Evolutionary conservation across 805 yeast species (phyloP), one percentile per base, ranked within the genome.

Genomic region (Starmerella bombicola): DNA sequence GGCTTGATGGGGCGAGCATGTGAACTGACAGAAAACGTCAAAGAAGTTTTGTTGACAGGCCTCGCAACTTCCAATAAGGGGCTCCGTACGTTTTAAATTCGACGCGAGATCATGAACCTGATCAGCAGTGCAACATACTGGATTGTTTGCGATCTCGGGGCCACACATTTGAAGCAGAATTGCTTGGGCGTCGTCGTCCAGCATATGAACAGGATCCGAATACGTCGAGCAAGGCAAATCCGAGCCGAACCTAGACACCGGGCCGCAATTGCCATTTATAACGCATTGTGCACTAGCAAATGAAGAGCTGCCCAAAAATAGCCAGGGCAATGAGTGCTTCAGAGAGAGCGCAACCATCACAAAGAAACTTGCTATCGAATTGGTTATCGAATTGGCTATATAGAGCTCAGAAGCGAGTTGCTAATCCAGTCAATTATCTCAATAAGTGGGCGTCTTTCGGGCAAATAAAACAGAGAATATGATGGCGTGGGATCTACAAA

Each of bases 41-140:
- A 74, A 74, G 59, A 88, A 88, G 65, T 88, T 88, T 59, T 74
- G 76, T 42, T 72, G 67, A 58, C 98, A 88, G 0, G 98, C 97
- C 2, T 96, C 96, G 59, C 98, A 80, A 2, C 94, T 79, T 3
- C 93, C 78, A 36, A 86, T 78, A 42, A 83, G 58, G 1, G 82
- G 74, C 48, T 79, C 93, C 18, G 82, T 93, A 50, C 78, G 80
- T 62, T 76, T 72, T 42, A 80, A 58, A 52, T 77, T 78, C 28
- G 67, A 62, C 49, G 70, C 70, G 36, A 88, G 63, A 30, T 66
- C 65, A 0, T 56, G 48, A 20, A 63, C 53, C 55, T 86, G 96
- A 15, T 64, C 73, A 18, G 60, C 50, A 7, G 80, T 70, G 56
- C 97, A 88, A 58, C 97, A 88, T 2, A 78, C 69, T 3, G 63